Percentiles rank a stretch among this genome's conserved stretches.
Evolutionary conservation across 2,329 filamentous ascomycete species (phyloP).

Genomic region (Penicillium sp.): DNA sequence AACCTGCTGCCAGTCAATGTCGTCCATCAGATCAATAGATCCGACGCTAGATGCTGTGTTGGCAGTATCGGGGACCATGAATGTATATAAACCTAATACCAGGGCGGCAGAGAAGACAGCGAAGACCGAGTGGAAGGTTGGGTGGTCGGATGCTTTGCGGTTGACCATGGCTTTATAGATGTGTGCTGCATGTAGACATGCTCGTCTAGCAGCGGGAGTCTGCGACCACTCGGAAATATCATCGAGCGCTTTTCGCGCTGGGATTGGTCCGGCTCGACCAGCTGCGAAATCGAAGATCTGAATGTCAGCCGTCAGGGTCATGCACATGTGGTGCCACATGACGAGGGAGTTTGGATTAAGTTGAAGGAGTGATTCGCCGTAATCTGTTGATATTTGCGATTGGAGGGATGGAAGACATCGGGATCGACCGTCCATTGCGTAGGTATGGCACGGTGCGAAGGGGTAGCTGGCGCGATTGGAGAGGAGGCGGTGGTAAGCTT

Average conservation of each 20-base stretch:
- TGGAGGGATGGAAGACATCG: slow-evolving; percentile 38
- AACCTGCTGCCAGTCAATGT: slow-evolving; percentile 52
- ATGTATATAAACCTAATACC: slow-evolving; percentile 54
- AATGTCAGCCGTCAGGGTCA: slow-evolving; percentile 53
- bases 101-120: slow-evolving; percentile 54
- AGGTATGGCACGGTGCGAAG: slow-evolving; percentile 48
- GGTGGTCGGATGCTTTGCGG: slow-evolving; percentile 54
- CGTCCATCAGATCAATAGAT: slow-evolving; percentile 49
- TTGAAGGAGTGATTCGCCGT: slow-evolving; percentile 43
- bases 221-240: slow-evolving; percentile 54
- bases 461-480: slow-evolving; percentile 39
- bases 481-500: slow-evolving; percentile 46
- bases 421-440: slow-evolving; percentile 50
- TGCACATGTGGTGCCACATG: slow-evolving; percentile 56
- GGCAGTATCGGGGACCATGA: slow-evolving; percentile 42
- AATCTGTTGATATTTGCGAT: slow-evolving; percentile 33
- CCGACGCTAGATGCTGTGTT: slow-evolving; percentile 27
- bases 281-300: slow-evolving; percentile 56
- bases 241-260: slow-evolving; percentile 51
- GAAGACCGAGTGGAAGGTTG: slow-evolving; percentile 52
- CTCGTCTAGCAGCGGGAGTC: slow-evolving; percentile 51
- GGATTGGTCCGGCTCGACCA: slow-evolving; percentile 49
- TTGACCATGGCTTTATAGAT: slow-evolving; percentile 54
- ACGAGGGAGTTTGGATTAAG: slow-evolving; percentile 52
- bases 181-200: slow-evolving; percentile 55